Percentiles rank a stretch among this genome's conserved stretches.
Conservation (phyloP, 1,139 yeast genomes). For the Scheffersomyces lignicola region DNA sequence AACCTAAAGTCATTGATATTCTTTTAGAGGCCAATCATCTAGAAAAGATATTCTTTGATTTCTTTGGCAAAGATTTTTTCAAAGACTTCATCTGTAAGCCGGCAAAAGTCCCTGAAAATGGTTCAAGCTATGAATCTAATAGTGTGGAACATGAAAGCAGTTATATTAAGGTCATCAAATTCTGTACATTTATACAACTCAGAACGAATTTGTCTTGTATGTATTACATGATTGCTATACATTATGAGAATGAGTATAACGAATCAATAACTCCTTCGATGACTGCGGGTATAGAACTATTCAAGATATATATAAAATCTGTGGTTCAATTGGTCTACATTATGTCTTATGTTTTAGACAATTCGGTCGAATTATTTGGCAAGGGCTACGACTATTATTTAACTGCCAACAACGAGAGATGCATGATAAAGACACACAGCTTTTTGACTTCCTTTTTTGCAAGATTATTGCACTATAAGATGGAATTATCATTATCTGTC, state of each 20-base stretch:
- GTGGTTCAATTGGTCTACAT: slow-evolving; percentile 47
- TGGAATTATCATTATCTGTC: slow-evolving; percentile 28
- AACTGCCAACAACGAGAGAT: slow-evolving; percentile 41
- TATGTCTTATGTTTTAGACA: slow-evolving; percentile 46
- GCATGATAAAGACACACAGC: slow-evolving; percentile 45
- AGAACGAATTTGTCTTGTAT: slow-evolving; percentile 46
- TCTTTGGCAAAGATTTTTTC: slow-evolving; percentile 48
- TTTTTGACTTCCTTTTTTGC: slow-evolving; percentile 44
- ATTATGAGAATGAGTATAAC: slow-evolving; percentile 39
- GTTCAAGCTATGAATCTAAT: slow-evolving; percentile 15
- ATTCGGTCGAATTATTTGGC: slow-evolving; percentile 46
- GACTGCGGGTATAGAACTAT: slow-evolving; percentile 45
- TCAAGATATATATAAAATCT: slow-evolving; percentile 43
- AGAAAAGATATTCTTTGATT: slow-evolving; percentile 37
- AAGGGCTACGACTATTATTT: slow-evolving; percentile 39
- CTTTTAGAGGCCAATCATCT: slow-evolving; percentile 38
- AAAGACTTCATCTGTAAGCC: slow-evolving; percentile 41
- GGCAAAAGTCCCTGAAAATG: slow-evolving; percentile 17
- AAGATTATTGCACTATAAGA: slow-evolving; percentile 42
- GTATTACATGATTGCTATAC: slow-evolving; percentile 44
- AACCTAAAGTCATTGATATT: slow-evolving; percentile 40
- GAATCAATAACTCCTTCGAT: slow-evolving; percentile 32
- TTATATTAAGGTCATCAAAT: slow-evolving; percentile 35
- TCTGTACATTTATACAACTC: slow-evolving; percentile 36
- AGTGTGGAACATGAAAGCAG: slow-evolving; percentile 22